Base-by-base conservation (phyloP, 2,329 filamentous ascomycete species). In the Cladophialophora chaetospira region DNA sequence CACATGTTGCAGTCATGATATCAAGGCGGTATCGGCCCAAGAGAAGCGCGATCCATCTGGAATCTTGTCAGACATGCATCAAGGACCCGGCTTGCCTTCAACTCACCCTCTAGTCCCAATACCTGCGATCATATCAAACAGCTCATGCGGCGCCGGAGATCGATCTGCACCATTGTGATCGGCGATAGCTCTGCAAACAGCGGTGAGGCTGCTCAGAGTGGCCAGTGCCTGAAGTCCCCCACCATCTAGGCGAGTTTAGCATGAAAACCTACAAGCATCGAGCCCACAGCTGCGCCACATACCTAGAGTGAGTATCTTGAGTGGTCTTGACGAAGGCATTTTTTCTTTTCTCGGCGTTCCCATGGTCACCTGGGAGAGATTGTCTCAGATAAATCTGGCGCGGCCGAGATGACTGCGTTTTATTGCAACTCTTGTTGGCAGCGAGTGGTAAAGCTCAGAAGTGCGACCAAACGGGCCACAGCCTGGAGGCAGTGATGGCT, bases 231-330 rank as follows among this genome's bases (percentile, higher is more conserved):
- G 61, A 11, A 63, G 49, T n/a, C 61, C 61, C 29, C 55, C 55
- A 17, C 61, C 61, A 50, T 61, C 54, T 60, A 28, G 25, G 4
- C 33, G 11, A 21, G 43, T 15, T 40, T 19, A 40, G 36, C 15
- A 21, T 21, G 23, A 46, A 46, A 21, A 43, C 4, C 21, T 3
- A 17, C 5, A 38, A 19, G n/a, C 31, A 23, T n/a, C n/a, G 9
- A 10, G 10, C 25, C 4, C 11, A 28, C 38, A 44, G 21, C 11
- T 40, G 26, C 40, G n/a, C 19, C 10, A 54, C 53, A 43, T 50
- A 60, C 58, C 58, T 15, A 63, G 43, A 35, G 61, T 57, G 13
- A 63, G 58, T 17, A 63, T 53, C 48, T 58, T 58, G n/a, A 63
- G 26, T n/a, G 51, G 29, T n/a, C 47, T 51, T 40, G 49, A 31